Conservation (phyloP, 345 rosid genomes). For the Hibiscus tridactylites region DNA sequence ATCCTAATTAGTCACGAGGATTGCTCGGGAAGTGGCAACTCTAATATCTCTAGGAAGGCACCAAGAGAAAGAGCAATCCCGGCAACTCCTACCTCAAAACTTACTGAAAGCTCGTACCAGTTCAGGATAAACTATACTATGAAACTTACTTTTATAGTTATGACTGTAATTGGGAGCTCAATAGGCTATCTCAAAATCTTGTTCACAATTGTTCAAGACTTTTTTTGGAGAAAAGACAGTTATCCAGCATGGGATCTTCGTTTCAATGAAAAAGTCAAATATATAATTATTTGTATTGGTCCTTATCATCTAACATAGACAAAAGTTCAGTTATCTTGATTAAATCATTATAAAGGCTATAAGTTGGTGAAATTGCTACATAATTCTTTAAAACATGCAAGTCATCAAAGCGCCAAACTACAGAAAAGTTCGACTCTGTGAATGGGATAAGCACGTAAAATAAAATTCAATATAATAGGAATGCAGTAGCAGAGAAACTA, state of each 20-base stretch:
- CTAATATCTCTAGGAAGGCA: neutral
- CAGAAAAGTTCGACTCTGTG: neutral
- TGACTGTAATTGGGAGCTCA: neutral
- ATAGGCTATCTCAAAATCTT: neutral
- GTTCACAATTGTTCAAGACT: neutral
- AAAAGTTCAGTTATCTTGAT: neutral
- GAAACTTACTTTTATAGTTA: neutral
- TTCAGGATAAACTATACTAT: neutral
- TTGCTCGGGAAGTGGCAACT: neutral
- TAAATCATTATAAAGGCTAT: neutral
- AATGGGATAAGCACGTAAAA: neutral
- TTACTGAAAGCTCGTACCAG: neutral
- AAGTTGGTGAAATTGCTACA: neutral
- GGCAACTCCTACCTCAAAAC: neutral
- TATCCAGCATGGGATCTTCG: no score
- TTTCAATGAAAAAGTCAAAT: neutral
- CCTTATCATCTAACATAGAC: no score
- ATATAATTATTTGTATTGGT: no score
- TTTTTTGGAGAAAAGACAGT: neutral
- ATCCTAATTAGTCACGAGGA: neutral
- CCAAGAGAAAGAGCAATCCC: neutral
- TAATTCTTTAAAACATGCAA: neutral
- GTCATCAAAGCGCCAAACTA: neutral
- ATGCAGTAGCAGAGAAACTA: neutral
- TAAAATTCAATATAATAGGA: neutral